phyloP scores from a whole-genome alignment of 2,329 filamentous ascomycete species.

The Ceratocystis colombiana region DNA sequence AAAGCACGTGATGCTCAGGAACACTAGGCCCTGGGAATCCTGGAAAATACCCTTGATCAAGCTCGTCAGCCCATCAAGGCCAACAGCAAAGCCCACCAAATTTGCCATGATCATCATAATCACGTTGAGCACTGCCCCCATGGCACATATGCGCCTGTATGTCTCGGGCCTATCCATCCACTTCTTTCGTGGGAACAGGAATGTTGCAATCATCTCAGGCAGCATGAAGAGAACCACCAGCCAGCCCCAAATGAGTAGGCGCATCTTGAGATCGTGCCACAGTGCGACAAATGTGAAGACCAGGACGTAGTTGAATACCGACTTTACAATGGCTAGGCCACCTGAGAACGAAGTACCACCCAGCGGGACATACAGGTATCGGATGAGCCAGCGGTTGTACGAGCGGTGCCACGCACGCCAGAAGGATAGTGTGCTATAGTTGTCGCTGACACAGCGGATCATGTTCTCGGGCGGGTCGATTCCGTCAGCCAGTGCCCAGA shows the following conservation, averaged over 20 bases:
- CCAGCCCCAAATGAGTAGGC: slow-evolving; percentile 93
- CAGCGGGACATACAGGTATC: slow-evolving; percentile 88
- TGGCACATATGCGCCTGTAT: slow-evolving; percentile 70
- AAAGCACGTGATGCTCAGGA: slow-evolving; percentile 60
- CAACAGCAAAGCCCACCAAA: slow-evolving; percentile 87
- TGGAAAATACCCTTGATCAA: slow-evolving; percentile 66
- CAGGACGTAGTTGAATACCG: slow-evolving; percentile 63
- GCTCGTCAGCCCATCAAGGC: slow-evolving; percentile 72
- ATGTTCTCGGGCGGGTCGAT: slow-evolving; percentile 97
- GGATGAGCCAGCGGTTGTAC: slow-evolving; percentile 88
- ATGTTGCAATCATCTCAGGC: slow-evolving; percentile 65
- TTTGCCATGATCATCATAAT: slow-evolving; percentile 96
- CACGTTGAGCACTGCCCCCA: slow-evolving; percentile 73
- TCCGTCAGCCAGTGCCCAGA: slow-evolving; percentile 87
- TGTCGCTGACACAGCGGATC: slow-evolving; percentile 91
- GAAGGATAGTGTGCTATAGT: slow-evolving; percentile 81
- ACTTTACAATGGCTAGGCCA: slow-evolving; percentile 42
- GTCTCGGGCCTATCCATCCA: slow-evolving; percentile 60
- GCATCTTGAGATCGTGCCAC: slow-evolving; percentile 94
- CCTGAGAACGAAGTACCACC: slow-evolving; percentile 54
- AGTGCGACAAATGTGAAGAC: slow-evolving; percentile 96
- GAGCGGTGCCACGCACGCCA: slow-evolving; percentile 95
- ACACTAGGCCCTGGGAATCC: slow-evolving; percentile 62
- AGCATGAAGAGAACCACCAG: slow-evolving; percentile 87
- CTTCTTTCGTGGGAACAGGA: slow-evolving; percentile 60